phyloP scores from a whole-genome alignment of 495 filamentous ascomycete genomes.

The Saxophila tyrrhenica region DNA sequence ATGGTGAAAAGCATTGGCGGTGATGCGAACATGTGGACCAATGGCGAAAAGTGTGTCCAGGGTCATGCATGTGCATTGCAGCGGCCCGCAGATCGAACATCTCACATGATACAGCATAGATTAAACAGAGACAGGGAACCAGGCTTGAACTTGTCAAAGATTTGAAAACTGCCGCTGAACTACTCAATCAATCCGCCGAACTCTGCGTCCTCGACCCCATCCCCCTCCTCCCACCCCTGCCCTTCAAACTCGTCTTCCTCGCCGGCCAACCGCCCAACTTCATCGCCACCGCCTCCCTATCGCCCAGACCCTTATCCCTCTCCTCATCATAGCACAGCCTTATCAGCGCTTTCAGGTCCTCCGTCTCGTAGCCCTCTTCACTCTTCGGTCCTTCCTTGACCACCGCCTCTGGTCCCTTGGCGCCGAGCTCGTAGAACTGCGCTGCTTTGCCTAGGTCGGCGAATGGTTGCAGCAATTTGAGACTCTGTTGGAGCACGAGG shows the following conservation, averaged over 20 bases:
- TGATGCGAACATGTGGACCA: too few species aligned
- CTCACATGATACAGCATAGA: too few species aligned
- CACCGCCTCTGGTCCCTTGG: slow-evolving; percentile 58
- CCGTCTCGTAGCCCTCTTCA: slow-evolving; percentile 54
- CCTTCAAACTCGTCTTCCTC: not conserved
- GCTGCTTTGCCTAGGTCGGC: slow-evolving; percentile 53
- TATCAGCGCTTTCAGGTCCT: slow-evolving; percentile 72
- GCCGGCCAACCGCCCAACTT: not conserved
- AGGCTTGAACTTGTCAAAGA: too few species aligned
- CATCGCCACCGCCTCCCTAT: not conserved
- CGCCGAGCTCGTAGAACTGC: slow-evolving; percentile 71
- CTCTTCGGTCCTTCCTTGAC: slow-evolving; percentile 25
- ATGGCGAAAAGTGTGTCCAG: too few species aligned
- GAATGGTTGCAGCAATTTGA: slow-evolving; percentile 69
- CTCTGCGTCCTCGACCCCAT: not conserved
- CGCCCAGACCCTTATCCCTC: slow-evolving; percentile 3
- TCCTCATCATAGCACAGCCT: slow-evolving; percentile 54
- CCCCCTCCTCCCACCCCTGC: not conserved
- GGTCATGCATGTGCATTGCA: too few species aligned
- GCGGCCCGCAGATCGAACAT: too few species aligned
- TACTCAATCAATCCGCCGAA: not conserved
- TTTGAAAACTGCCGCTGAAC: too few species aligned
- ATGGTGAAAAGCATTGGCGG: too few species aligned
- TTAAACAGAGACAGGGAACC: too few species aligned
- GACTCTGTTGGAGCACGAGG: slow-evolving; percentile 84